phyloP scores from a whole-genome alignment of 768 basidiomycete species.

The Termitomyces sp. region DNA sequence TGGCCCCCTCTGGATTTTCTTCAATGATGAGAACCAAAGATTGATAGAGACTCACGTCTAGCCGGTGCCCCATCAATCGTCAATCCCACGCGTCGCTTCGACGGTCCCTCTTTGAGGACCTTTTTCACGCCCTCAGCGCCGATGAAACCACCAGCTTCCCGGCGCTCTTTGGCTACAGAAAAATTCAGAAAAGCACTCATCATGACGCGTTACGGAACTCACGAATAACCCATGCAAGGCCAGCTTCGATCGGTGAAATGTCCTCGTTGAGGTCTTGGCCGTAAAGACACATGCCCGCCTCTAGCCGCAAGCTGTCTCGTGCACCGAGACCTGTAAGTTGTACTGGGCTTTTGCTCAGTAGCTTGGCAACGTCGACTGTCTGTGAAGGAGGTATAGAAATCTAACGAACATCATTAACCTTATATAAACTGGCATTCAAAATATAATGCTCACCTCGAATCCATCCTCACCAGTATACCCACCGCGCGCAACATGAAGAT shows the following conservation, averaged over 20 bases:
- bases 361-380: conserved; percentile 67
- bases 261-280: conserved; percentile 90
- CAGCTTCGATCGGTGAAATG: conserved; percentile 87
- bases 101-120: conserved; percentile 79
- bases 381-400: conserved; percentile 85
- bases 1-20: conserved; percentile 62
- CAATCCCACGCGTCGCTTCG: conserved; percentile 77
- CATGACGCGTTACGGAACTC: conserved; percentile 17
- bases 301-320: conserved; percentile 89
- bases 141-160: conserved; percentile 69
- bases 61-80: conserved; percentile 84
- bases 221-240: conserved; percentile 92
- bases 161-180: conserved; percentile 73
- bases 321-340: conserved; percentile 89
- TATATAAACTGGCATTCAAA: not conserved
- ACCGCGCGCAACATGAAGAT: conserved; percentile 86
- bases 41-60: conserved; percentile 52
- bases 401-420: conserved; percentile 31
- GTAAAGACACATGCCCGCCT: conserved; percentile 96
- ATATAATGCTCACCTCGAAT: conserved; percentile 64
- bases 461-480: conserved; percentile 99
- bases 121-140: conserved; percentile 70
- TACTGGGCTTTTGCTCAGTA: conserved; percentile 62
- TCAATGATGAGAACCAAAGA: not conserved
- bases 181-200: not conserved